These are phyloP conservation scores for Camelina sativa DNA, from an alignment of 345 rosid species.

Conservation along the genomic window DNA sequence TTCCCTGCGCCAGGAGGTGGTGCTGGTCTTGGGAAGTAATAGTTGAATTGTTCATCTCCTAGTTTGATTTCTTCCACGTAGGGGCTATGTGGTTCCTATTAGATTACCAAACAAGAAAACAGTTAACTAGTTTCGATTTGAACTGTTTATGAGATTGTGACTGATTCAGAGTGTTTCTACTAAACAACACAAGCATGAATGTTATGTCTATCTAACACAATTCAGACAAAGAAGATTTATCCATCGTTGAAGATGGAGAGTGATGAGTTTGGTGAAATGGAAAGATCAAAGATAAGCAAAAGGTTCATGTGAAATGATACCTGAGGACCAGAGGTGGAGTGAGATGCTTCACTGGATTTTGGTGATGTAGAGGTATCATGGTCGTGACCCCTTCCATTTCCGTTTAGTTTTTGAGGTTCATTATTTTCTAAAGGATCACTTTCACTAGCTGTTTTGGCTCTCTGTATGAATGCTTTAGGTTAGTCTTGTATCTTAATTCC, in stretches of 20 bases:
- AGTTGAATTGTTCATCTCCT: constrained; percentile 45
- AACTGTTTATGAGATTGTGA: neutral
- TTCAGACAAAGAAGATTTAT: constrained; percentile 17
- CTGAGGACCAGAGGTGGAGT: constrained; percentile 55
- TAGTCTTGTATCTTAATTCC: neutral
- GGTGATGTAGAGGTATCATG: constrained; percentile 57
- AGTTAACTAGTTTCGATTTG: neutral
- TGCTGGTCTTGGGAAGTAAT: constrained; percentile 66
- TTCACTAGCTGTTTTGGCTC: constrained; percentile 69
- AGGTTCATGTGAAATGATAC: constrained; percentile 47
- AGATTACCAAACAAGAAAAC: constrained; percentile 21
- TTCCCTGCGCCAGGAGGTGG: constrained; percentile 80
- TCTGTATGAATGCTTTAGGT: constrained; percentile 45
- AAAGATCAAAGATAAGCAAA: constrained; percentile 9
- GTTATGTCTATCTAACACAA: constrained; percentile 23
- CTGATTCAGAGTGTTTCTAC: constrained; percentile 6
- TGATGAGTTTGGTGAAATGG: neutral
- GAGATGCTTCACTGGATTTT: constrained; percentile 53
- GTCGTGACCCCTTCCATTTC: constrained; percentile 51
- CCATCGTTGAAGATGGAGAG: constrained; percentile 17
- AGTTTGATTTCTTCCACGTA: constrained; percentile 72
- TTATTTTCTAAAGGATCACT: constrained; percentile 49
- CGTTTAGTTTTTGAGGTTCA: constrained; percentile 56
- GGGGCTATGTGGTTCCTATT: constrained; percentile 56
- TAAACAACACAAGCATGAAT: constrained; percentile 2